These are phyloP conservation scores for Neurospora tetraspora DNA, from an alignment of 495 filamentous ascomycete species.

Conservation along the genomic window DNA sequence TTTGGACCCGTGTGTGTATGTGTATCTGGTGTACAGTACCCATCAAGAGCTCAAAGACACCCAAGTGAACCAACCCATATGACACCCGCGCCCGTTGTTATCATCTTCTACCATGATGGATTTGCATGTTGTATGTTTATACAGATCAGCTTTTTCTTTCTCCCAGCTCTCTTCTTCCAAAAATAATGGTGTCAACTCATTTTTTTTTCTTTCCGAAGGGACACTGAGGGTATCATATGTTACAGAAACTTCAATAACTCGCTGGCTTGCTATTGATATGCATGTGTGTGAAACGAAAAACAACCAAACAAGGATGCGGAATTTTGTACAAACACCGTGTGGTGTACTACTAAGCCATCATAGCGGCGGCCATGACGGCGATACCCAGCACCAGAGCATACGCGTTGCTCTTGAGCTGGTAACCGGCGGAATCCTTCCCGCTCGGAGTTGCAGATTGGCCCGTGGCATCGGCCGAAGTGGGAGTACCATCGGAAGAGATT, in stretches of 20 bases:
- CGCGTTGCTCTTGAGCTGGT: slow-evolving; percentile 5
- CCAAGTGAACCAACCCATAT: not conserved
- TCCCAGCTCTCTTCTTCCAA: not conserved
- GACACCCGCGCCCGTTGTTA: not conserved
- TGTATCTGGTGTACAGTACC: not conserved
- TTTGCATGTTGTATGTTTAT: not conserved
- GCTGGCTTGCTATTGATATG: not conserved
- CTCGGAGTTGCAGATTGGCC: slow-evolving; percentile 1
- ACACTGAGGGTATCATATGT: not conserved
- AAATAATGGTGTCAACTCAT: not conserved
- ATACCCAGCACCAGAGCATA: slow-evolving; percentile 11
- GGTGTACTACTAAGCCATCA: slow-evolving; percentile 7
- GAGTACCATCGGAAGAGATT: slow-evolving; percentile 5
- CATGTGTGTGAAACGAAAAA: not conserved
- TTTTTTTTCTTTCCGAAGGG: not conserved
- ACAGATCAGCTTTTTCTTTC: not conserved
- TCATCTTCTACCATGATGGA: not conserved
- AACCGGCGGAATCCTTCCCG: slow-evolving; percentile 7
- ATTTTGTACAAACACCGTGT: not conserved
- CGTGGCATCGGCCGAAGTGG: slow-evolving; percentile 2
- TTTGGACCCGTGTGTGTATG: not conserved
- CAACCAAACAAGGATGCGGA: not conserved
- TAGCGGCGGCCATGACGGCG: slow-evolving; percentile 5
- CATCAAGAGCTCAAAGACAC: not conserved
- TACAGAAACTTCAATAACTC: not conserved